phyloP scores from a whole-genome alignment of 768 basidiomycete species.

The Hemileccinum impolitum region DNA sequence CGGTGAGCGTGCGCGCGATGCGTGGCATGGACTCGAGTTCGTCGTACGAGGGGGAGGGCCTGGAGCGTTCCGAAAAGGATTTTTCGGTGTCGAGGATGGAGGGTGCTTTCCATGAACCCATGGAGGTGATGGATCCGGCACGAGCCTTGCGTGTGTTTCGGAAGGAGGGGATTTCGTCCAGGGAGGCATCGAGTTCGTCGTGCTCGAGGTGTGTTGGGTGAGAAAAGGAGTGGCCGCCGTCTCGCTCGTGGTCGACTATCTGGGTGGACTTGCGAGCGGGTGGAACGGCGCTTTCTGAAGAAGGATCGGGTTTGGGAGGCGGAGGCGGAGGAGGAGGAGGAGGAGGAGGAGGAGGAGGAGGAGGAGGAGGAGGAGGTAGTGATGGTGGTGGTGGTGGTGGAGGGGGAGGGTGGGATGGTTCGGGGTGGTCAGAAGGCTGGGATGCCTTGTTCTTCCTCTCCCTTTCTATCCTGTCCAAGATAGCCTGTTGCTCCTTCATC shows the following conservation, averaged over 20 bases:
- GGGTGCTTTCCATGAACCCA: slow-evolving; percentile 26
- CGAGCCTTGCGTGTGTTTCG: slow-evolving; percentile 21
- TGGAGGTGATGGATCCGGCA: slow-evolving; percentile 26
- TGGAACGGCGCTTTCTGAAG: slow-evolving; percentile 9
- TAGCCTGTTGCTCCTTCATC: slow-evolving; percentile 39
- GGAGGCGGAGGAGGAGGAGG: slow-evolving; percentile 1
- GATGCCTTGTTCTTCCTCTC: slow-evolving; percentile 25
- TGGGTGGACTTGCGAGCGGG: slow-evolving; percentile 16
- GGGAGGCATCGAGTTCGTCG: slow-evolving; percentile 17
- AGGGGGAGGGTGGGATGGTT: background rate
- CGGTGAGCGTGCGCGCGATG: slow-evolving; percentile 18
- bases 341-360: background rate
- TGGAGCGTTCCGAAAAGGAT: slow-evolving; percentile 20
- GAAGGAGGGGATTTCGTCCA: slow-evolving; percentile 16
- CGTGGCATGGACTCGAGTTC: slow-evolving; percentile 28
- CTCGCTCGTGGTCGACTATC: slow-evolving; percentile 24
- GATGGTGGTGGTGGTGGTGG: background rate
- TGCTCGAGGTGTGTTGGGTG: slow-evolving; percentile 14
- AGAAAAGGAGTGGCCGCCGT: slow-evolving; percentile 15
- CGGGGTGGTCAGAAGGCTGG: slow-evolving; percentile 8
- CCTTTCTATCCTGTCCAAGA: slow-evolving; percentile 48
- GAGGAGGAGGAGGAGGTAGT: background rate
- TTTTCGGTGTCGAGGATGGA: slow-evolving; percentile 23
- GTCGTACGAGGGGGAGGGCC: slow-evolving; percentile 20
- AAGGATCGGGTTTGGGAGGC: slow-evolving; percentile 1